Conservation (phyloP, 1,284 basidiomycete species). For the Boletus subluridellus region DNA sequence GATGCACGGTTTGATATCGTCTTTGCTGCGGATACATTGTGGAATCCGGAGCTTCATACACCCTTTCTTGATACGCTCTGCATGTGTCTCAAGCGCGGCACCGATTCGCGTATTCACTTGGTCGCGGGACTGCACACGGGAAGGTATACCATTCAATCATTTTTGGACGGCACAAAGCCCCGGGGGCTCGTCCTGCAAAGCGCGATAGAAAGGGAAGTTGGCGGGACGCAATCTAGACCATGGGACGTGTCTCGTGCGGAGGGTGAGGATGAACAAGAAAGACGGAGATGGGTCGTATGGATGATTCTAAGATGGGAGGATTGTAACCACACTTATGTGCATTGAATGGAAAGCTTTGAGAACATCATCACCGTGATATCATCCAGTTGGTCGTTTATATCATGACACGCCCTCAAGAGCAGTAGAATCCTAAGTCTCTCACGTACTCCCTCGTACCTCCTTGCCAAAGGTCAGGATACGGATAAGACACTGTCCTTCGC, state of each 20-base stretch:
- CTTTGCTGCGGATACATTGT: conserved; percentile 70
- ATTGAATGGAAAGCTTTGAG: neutral
- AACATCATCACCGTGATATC: neutral
- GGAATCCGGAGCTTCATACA: conserved; percentile 60
- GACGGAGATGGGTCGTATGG: conserved; percentile 69
- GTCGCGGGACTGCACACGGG: conserved; percentile 74
- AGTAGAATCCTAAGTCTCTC: conserved; percentile 5
- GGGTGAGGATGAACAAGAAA: conserved; percentile 58
- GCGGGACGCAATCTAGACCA: conserved; percentile 36
- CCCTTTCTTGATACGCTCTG: conserved; percentile 52
- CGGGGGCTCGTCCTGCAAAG: conserved; percentile 49
- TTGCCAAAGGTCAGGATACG: conserved; percentile 36
- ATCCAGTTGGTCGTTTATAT: neutral
- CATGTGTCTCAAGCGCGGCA: conserved; percentile 42
- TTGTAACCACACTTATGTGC: conserved; percentile 5
- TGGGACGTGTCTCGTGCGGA: conserved; percentile 54
- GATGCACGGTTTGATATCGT: conserved; percentile 54
- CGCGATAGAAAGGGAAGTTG: conserved; percentile 47
- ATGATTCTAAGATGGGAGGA: conserved; percentile 53
- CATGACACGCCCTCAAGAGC: neutral
- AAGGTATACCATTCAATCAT: conserved; percentile 61
- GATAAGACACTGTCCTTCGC: conserved; percentile 33
- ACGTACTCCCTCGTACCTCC: conserved; percentile 18
- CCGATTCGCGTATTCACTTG: conserved; percentile 51
- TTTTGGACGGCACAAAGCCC: conserved; percentile 38